Percentiles rank a stretch among this genome's conserved stretches.
Conservation (phyloP, 2,329 filamentous ascomycete genomes). For the Cytospora mali region DNA sequence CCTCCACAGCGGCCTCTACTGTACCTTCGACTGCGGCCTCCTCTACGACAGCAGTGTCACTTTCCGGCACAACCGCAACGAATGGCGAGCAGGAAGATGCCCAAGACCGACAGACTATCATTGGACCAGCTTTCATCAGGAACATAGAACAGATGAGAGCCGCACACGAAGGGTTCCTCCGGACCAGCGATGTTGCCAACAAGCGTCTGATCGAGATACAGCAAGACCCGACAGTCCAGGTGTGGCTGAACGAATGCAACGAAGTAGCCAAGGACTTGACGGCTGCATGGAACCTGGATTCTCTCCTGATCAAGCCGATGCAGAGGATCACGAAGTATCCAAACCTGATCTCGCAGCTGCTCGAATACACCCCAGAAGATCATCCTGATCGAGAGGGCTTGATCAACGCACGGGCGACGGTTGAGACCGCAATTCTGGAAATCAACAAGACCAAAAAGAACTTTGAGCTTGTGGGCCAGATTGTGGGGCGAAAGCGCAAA, state of each 20-base stretch:
- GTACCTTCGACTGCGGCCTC: slow-evolving; percentile 26
- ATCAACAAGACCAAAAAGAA: slow-evolving; percentile 98
- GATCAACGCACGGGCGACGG: slow-evolving; percentile 49
- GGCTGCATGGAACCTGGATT: slow-evolving; percentile 91
- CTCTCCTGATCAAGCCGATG: slow-evolving; percentile 94
- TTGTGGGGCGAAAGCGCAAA: slow-evolving; percentile 82
- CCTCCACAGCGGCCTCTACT: slow-evolving; percentile 40
- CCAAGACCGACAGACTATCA: slow-evolving; percentile 54
- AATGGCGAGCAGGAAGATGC: slow-evolving; percentile 52
- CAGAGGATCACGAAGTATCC: slow-evolving; percentile 95
- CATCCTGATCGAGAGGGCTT: slow-evolving; percentile 81
- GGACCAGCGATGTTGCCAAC: slow-evolving; percentile 64
- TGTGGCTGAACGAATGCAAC: slow-evolving; percentile 94
- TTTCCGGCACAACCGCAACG: slow-evolving; percentile 33
- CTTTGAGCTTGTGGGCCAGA: slow-evolving; percentile 87
- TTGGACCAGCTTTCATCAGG: slow-evolving; percentile 57
- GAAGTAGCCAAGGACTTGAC: slow-evolving; percentile 91
- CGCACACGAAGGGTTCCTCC: slow-evolving; percentile 63
- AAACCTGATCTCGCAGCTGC: slow-evolving; percentile 76
- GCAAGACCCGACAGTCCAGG: slow-evolving; percentile 65
- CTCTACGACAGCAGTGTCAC: slow-evolving; percentile 26
- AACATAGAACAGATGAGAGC: slow-evolving; percentile 64
- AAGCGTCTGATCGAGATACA: slow-evolving; percentile 65
- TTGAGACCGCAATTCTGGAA: slow-evolving; percentile 72
- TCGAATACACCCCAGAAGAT: slow-evolving; percentile 76